A percentile compares a stretch with the other conserved stretches of the same genome.
phyloP scores from a whole-genome alignment of 352 stramenopile species.

The Globisporangium sylvaticum region DNA sequence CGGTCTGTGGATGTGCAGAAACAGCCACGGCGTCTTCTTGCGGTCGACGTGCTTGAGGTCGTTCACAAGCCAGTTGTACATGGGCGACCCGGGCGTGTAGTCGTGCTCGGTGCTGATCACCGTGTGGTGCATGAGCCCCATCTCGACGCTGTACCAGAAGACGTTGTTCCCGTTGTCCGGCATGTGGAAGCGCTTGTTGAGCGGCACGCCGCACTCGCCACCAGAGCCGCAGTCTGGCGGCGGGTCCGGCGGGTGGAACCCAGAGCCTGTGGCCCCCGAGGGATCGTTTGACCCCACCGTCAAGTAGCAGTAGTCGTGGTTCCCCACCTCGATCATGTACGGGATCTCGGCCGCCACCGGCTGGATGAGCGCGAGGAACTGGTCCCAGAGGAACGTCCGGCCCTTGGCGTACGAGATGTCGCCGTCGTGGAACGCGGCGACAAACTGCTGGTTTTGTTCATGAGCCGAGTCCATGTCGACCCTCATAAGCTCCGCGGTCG shows the following conservation, averaged over 20 bases:
- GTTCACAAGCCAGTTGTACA: background rate
- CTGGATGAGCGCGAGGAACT: background rate
- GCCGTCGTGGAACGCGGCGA: background rate
- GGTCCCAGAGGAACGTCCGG: background rate
- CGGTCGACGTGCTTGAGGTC: background rate
- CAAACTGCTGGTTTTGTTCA: background rate
- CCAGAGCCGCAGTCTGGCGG: background rate
- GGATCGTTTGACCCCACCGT: background rate
- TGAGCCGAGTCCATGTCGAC: background rate
- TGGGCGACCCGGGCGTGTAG: background rate
- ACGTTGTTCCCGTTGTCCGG: background rate
- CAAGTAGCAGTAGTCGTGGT: background rate
- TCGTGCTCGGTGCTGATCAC: constrained; percentile 8
- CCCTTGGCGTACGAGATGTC: background rate
- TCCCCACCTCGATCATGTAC: background rate
- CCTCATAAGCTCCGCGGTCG: background rate
- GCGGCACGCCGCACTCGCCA: background rate
- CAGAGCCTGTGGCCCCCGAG: background rate
- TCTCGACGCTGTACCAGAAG: background rate
- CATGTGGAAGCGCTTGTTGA: constrained; percentile 2
- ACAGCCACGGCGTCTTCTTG: background rate
- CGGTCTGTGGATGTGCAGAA: background rate
- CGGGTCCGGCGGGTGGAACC: background rate
- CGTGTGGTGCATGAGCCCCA: background rate
- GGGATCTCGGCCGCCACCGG: background rate